Percentiles rank a stretch among this genome's conserved stretches.
Conservation (phyloP, 179 eudicot genomes). For the Sideroxylon spinosum region DNA sequence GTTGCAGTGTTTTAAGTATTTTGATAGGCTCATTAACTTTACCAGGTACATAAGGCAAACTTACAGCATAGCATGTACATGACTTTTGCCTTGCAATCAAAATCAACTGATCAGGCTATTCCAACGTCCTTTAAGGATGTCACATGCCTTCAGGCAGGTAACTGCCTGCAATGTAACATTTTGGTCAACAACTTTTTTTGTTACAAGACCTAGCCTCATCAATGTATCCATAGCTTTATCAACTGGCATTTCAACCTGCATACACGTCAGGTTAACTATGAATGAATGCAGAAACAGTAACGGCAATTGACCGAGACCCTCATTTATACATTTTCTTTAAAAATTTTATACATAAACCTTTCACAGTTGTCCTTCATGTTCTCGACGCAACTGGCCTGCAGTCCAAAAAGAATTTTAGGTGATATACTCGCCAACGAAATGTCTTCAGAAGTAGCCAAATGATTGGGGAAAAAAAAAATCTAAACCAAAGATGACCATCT, state of each 20-base stretch:
- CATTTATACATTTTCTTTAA: conserved; percentile 56
- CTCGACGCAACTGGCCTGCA: conserved; percentile 50
- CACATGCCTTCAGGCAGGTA: conserved; percentile 47
- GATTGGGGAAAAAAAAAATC: neutral
- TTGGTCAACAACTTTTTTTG: conserved; percentile 31
- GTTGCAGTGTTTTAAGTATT: no score
- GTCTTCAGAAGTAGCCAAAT: neutral
- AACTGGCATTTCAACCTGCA: conserved; percentile 84
- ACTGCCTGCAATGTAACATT: conserved; percentile 35
- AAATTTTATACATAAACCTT: conserved; percentile 52
- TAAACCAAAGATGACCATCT: neutral
- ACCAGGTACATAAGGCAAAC: no score
- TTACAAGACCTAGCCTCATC: conserved; percentile 63
- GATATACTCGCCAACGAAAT: neutral
- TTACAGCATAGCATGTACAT: no score
- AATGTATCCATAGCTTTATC: conserved; percentile 62
- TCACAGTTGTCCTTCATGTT: conserved; percentile 67
- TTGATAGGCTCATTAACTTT: no score
- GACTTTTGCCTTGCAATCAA: neutral
- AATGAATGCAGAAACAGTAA: neutral
- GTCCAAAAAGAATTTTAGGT: neutral
- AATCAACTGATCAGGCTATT: conserved; percentile 38
- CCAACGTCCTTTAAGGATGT: conserved; percentile 65
- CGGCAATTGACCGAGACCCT: no score
- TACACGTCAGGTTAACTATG: neutral